A percentile compares a stretch with the other conserved stretches of the same genome.
Conservation (phyloP, 192 early-diverging fungal species). For the Phlyctochytrium bullatum region DNA sequence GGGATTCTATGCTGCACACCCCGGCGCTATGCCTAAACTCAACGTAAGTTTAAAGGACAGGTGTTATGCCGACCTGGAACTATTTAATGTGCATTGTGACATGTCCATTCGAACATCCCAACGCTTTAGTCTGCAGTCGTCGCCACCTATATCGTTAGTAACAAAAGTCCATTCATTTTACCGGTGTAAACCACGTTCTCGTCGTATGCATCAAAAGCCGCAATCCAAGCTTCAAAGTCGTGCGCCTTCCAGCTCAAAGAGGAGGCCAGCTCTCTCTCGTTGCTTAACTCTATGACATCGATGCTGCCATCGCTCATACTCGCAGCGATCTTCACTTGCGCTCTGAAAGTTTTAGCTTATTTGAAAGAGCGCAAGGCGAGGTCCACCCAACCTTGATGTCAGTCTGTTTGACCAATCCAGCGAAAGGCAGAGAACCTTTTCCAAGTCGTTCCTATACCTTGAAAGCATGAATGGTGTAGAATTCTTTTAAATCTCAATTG, state of each 20-base stretch:
- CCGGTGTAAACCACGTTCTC: slow-evolving; percentile 69
- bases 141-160: slow-evolving; percentile 55
- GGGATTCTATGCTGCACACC: slow-evolving; percentile 86
- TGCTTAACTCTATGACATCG: slow-evolving; percentile 37
- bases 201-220: slow-evolving; percentile 83
- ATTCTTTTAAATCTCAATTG: neutral
- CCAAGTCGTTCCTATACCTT: slow-evolving; percentile 28
- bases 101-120: slow-evolving; percentile 77
- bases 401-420: slow-evolving; percentile 78
- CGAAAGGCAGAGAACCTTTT: slow-evolving; percentile 73
- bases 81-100: slow-evolving; percentile 56
- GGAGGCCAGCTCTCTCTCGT: slow-evolving; percentile 35
- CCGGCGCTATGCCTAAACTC: slow-evolving; percentile 74
- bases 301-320: slow-evolving; percentile 80
- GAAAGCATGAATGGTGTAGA: neutral
- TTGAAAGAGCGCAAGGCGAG: neutral
- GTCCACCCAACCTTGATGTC: neutral
- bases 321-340: slow-evolving; percentile 45
- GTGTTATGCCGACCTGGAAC: slow-evolving; percentile 47
- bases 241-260: slow-evolving; percentile 73
- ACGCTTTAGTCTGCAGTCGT: slow-evolving; percentile 81
- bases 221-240: slow-evolving; percentile 91
- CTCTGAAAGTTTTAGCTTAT: slow-evolving; percentile 7
- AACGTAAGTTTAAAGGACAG: neutral
- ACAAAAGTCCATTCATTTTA: slow-evolving; percentile 8